Evolutionary conservation across 495 filamentous ascomycete genomes (phyloP), one percentile per base, ranked within the genome.

Genomic region (Aspergillus affinis): DNA sequence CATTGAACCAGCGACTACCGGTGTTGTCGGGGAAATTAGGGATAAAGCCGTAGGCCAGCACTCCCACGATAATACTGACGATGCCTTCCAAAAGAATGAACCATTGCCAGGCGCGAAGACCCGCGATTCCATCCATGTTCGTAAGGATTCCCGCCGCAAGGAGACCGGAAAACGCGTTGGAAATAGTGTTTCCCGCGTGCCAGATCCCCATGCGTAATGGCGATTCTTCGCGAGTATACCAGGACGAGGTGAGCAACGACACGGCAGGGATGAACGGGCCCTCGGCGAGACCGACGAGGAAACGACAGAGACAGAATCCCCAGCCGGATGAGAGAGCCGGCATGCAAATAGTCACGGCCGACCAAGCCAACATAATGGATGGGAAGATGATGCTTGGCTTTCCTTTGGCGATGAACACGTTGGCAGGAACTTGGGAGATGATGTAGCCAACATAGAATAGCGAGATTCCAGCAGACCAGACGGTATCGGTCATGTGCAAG

Each of bases 391-490:
- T 49, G 20, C 56, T 63, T 1, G 61, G 61, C 36, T 58, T 58
- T 1, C 55, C 55, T 32, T 55, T 63, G 1, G 55, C 46, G 51
- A 63, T 55, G 26, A 59, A 20, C 15, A 63, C 51, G 27, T 63
- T 63, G 15, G 56, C 61, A 5, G 61, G 61, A 15, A 63, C 47
- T 21, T 58, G 51, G 3, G 56, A 58, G 29, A 58, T 63, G 51
- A 63, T 55, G 27, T 63, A 63, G 0, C 61, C 61, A n/a, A 58
- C 61, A 27, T 63, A 63, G 30, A 58, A 63, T 2, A 63, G 49
- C 26, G 56, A 58, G 18, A 59, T 59, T 0, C 55, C 61, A 4
- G 50, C 56, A 23, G 55, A 63, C 51, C 55, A 58, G 41, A 50
- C 48, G 6, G 50, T 58, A 27, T 58, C 56, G 27, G 44, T n/a